Conservation (phyloP, 495 filamentous ascomycete genomes). For the Oidiodendron maius region DNA sequence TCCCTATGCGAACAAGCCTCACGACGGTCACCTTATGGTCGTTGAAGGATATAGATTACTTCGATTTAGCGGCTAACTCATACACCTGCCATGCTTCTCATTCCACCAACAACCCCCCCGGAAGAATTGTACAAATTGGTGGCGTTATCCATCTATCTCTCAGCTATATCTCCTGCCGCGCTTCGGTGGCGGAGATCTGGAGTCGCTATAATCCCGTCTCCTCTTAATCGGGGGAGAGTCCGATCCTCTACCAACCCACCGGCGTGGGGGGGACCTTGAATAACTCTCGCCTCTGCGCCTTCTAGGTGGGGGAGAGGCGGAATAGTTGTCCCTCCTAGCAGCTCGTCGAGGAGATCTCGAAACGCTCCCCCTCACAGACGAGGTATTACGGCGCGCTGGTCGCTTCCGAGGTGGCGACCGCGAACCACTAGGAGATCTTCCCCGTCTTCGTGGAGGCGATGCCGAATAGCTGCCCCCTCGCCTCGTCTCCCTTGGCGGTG, state of each 20-base stretch:
- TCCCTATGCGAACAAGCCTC: no score
- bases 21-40: no score
- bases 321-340: constrained; percentile 7
- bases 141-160: background rate
- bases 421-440: constrained; percentile 10
- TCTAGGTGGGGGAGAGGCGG: constrained; percentile 11
- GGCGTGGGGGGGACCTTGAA: constrained; percentile 15
- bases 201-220: constrained; percentile 20
- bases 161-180: constrained; percentile 21
- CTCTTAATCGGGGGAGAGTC: constrained; percentile 20
- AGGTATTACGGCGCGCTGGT: constrained; percentile 15
- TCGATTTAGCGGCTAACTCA: no score
- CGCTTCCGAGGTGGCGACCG: constrained; percentile 17
- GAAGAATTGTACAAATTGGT: constrained; percentile 3
- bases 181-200: constrained; percentile 21
- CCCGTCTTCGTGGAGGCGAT: constrained; percentile 7
- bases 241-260: constrained; percentile 14
- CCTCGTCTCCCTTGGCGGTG: constrained; percentile 1
- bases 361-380: constrained; percentile 14
- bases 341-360: constrained; percentile 16
- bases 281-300: constrained; percentile 14
- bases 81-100: no score
- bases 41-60: no score
- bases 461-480: constrained; percentile 3
- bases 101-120: no score